A percentile compares a stretch with the other conserved stretches of the same genome.
Conservation (phyloP, 2,329 filamentous ascomycete genomes). For the Zasmidium citrigriseum region DNA sequence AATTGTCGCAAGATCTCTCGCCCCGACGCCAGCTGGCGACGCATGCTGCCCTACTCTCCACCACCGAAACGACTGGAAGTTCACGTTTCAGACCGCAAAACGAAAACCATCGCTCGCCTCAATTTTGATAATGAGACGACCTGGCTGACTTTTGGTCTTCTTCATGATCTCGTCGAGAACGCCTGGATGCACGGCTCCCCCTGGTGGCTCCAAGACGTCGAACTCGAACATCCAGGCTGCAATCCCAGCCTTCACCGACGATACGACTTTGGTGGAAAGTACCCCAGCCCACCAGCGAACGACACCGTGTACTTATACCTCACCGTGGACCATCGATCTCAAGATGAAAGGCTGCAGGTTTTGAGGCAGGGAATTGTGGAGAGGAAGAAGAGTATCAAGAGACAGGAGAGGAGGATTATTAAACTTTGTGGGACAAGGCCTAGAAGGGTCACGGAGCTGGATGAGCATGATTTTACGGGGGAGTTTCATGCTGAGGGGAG, state of each 20-base stretch:
- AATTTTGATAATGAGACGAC: neutral
- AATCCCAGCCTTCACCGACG: no score
- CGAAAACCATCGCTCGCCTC: neutral
- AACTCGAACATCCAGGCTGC: neutral
- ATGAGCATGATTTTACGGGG: neutral
- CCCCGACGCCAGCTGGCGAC: slow-evolving; percentile 2
- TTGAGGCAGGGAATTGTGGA: neutral
- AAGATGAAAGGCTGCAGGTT: neutral
- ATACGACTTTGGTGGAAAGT: neutral
- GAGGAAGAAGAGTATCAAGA: neutral
- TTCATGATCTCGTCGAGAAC: neutral
- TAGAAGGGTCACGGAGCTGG: neutral
- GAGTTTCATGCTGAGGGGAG: neutral
- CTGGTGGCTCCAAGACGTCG: neutral
- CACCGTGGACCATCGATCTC: neutral
- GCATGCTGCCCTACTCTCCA: neutral
- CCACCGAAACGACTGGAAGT: neutral
- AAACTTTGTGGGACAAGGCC: neutral
- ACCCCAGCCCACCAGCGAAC: neutral
- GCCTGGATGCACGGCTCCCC: neutral
- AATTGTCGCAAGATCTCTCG: neutral
- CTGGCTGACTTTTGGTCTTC: neutral
- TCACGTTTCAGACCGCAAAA: neutral
- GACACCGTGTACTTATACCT: neutral
- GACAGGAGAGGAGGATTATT: neutral